A percentile compares a stretch with the other conserved stretches of the same genome.
Evolutionary conservation across 768 basidiomycete genomes (phyloP).

Genomic region (Trametes coccinea): DNA sequence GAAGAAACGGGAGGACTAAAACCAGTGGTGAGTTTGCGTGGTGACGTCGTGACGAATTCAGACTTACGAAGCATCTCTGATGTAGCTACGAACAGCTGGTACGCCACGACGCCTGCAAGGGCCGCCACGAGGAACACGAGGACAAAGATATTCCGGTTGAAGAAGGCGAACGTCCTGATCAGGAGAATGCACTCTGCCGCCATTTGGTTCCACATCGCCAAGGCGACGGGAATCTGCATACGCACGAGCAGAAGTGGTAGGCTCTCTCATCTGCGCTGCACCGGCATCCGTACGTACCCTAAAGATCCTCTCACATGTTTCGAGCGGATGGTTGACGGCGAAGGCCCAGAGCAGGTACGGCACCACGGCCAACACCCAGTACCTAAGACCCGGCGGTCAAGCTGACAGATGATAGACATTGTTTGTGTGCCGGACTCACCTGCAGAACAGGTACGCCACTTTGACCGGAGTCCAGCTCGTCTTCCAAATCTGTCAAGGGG

Average conservation of each 20-base stretch:
- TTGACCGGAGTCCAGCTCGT: slow-evolving; percentile 85
- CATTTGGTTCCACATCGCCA: slow-evolving; percentile 88
- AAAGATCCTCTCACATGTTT: slow-evolving; percentile 69
- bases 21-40: background rate
- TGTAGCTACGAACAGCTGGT: slow-evolving; percentile 78
- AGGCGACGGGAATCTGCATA: slow-evolving; percentile 69
- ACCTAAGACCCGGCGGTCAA: slow-evolving; percentile 40
- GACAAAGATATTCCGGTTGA: slow-evolving; percentile 73
- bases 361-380: slow-evolving; percentile 81
- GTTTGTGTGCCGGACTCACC: slow-evolving; percentile 44
- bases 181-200: slow-evolving; percentile 80
- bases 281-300: slow-evolving; percentile 42
- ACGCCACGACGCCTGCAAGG: slow-evolving; percentile 72
- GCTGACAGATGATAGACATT: background rate
- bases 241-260: background rate
- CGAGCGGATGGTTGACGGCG: slow-evolving; percentile 63
- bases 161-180: slow-evolving; percentile 85
- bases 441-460: slow-evolving; percentile 80
- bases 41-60: background rate
- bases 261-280: background rate
- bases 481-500: slow-evolving; percentile 66
- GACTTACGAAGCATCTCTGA: slow-evolving; percentile 73
- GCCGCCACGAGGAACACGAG: slow-evolving; percentile 64
- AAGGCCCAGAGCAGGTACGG: slow-evolving; percentile 80
- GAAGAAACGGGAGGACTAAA: slow-evolving; percentile 65